Conservation (phyloP, 2,329 filamentous ascomycete genomes). For the Stachybotrys elegans region DNA sequence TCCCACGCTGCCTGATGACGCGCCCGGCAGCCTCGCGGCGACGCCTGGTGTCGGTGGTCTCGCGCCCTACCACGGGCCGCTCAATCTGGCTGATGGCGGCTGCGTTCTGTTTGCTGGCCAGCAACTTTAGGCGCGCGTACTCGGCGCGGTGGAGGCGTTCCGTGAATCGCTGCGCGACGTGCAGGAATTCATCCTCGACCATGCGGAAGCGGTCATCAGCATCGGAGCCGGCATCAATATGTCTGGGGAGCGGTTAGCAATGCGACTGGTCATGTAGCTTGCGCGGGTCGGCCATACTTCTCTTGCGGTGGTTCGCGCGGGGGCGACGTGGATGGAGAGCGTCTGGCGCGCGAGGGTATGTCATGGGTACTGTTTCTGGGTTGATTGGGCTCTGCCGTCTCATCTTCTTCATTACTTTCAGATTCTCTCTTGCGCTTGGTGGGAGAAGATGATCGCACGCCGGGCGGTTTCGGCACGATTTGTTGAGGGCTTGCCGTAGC, state of each 20-base stretch:
- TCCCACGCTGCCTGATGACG: conserved; percentile 17
- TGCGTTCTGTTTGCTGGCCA: conserved; percentile 50
- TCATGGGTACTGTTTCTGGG: too few relatives aligned
- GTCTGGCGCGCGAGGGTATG: too few relatives aligned
- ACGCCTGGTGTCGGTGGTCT: conserved; percentile 18
- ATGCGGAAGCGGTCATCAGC: conserved; percentile 73
- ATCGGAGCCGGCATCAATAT: conserved; percentile 60
- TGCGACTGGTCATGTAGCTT: neutral
- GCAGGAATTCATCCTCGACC: conserved; percentile 76
- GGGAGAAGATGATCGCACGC: too few relatives aligned
- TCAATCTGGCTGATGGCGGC: conserved; percentile 45
- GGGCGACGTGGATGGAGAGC: conserved; percentile 46
- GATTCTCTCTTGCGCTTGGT: too few relatives aligned
- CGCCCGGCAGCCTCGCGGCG: conserved; percentile 15
- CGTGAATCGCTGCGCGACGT: conserved; percentile 65
- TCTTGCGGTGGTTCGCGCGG: conserved; percentile 43
- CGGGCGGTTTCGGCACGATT: too few relatives aligned
- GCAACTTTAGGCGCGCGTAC: conserved; percentile 62
- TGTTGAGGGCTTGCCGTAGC: too few relatives aligned
- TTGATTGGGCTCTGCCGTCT: too few relatives aligned
- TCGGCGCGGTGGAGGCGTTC: conserved; percentile 72
- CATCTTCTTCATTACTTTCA: too few relatives aligned
- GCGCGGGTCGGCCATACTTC: conserved; percentile 26
- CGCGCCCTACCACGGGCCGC: conserved; percentile 41
- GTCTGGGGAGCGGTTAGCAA: conserved; percentile 27